Evolutionary conservation across 192 early-diverging fungal genomes (phyloP), one percentile per base, ranked within the genome.

Genomic region (Coemansia aciculifera): DNA sequence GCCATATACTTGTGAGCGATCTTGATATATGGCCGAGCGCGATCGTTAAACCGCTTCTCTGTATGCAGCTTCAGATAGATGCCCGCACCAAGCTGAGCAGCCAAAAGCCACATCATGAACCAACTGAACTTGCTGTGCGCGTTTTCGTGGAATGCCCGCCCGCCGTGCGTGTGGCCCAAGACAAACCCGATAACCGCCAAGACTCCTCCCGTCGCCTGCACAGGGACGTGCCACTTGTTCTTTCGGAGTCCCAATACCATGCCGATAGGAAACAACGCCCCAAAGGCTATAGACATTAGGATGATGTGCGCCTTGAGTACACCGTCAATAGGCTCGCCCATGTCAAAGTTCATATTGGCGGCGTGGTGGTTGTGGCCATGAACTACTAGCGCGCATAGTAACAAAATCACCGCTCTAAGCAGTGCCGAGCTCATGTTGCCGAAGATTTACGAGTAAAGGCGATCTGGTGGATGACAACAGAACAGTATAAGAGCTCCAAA

Each of bases 51-150:
- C 3, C 85, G 83, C 42, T 68, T 70, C 59, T 87, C 86, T 8
- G 86, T 81, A 61, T 89, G 89, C 46, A 86, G 65, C 71, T 85
- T 87, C 31, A 90, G 78, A 62, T 90, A 90, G 44, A 85, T 62
- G 19, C 89, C 89, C 1, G 84, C 62, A 11, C 62, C 74, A 17
- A 87, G 54, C 79, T 90, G 89, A 2, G 66, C 65, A 4, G 32
- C 48, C 24, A 90, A 71, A 34, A 81, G 66, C 85, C 85, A 85
- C 12, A 90, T 65, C 62, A 90, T 86, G 38, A 86, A 68, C 69
- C 85, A 75, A 62, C 85, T 87, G 75, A 90, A 89, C 63, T 84
- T 78, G 69, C 86, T 77, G 75, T 90, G 89, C 10, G 87, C 85
- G 59, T 85, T 86, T n/a, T 89, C 86, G 61, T 78, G 77, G 79